phyloP scores from a whole-genome alignment of 768 basidiomycete species.

The Tricholoma sp. region DNA sequence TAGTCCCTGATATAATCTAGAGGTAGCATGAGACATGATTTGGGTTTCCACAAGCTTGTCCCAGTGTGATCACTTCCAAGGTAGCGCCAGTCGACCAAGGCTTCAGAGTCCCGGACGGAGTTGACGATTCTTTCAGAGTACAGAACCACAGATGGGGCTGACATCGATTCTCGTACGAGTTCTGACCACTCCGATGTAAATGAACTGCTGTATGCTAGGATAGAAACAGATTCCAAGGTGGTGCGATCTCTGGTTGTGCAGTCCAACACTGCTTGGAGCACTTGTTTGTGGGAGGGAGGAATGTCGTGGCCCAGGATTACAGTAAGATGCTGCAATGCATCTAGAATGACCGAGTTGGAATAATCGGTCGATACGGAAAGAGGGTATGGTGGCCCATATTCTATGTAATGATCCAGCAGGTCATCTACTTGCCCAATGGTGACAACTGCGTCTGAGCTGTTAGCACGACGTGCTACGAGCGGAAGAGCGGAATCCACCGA shows the following conservation, averaged over 20 bases:
- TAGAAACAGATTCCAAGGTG: not conserved
- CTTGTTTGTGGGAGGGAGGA: not conserved
- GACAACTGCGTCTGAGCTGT: not conserved
- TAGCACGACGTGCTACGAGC: not conserved
- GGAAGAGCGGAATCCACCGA: not conserved
- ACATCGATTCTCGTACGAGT: not conserved
- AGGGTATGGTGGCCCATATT: not conserved
- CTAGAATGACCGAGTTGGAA: not conserved
- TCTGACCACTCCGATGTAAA: not conserved
- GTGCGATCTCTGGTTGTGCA: not conserved
- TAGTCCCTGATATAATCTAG: not conserved
- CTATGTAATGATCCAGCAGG: not conserved
- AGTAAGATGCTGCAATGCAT: not conserved
- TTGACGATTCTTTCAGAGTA: not conserved
- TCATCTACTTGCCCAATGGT: not conserved
- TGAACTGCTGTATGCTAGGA: not conserved
- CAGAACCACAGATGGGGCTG: not conserved
- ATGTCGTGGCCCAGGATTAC: not conserved
- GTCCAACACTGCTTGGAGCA: not conserved
- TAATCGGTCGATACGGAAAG: not conserved
- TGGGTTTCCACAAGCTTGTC: not conserved
- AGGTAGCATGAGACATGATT: not conserved
- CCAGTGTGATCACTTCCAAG: not conserved
- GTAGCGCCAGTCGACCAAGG: not conserved
- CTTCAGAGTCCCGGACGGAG: not conserved